Evolutionary conservation across 192 early-diverging fungal genomes (phyloP).

Genomic region (Linnemannia zychae): DNA sequence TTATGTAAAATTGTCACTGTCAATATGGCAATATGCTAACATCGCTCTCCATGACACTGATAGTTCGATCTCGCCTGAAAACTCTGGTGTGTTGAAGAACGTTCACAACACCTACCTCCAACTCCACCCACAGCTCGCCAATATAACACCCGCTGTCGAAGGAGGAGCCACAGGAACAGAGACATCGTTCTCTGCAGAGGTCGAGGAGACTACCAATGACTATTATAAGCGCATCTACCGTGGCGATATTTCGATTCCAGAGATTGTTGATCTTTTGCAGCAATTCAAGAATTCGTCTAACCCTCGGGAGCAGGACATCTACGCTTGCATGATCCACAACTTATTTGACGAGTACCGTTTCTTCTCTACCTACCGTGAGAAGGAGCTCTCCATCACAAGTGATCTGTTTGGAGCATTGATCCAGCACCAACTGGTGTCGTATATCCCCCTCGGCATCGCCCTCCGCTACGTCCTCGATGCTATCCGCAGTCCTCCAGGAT

Average conservation of each 20-base stretch:
- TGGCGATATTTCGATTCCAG: slow-evolving; percentile 82
- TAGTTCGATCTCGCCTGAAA: slow-evolving; percentile 73
- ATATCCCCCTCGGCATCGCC: slow-evolving; percentile 84
- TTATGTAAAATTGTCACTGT: no score
- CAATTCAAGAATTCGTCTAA: slow-evolving; percentile 84
- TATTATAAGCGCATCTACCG: slow-evolving; percentile 86
- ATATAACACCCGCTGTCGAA: slow-evolving; percentile 57
- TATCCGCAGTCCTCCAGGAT: slow-evolving; percentile 80
- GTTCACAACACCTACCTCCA: slow-evolving; percentile 68
- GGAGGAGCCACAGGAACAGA: slow-evolving; percentile 58
- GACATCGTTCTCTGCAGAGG: slow-evolving; percentile 75
- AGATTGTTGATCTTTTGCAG: slow-evolving; percentile 88
- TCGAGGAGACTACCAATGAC: slow-evolving; percentile 81
- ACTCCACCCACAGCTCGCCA: slow-evolving; percentile 64
- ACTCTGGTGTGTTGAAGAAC: slow-evolving; percentile 68
- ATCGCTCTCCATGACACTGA: neutral
- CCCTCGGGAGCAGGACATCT: slow-evolving; percentile 84
- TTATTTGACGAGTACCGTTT: slow-evolving; percentile 97
- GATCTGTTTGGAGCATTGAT: slow-evolving; percentile 92
- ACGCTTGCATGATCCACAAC: slow-evolving; percentile 91
- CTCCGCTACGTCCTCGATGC: slow-evolving; percentile 93
- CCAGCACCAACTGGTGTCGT: slow-evolving; percentile 88
- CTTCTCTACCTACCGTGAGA: slow-evolving; percentile 95
- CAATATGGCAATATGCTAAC: no score
- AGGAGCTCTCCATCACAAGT: slow-evolving; percentile 90